phyloP scores from a whole-genome alignment of 164 flowering plant species.

The Aristolochia californica region DNA sequence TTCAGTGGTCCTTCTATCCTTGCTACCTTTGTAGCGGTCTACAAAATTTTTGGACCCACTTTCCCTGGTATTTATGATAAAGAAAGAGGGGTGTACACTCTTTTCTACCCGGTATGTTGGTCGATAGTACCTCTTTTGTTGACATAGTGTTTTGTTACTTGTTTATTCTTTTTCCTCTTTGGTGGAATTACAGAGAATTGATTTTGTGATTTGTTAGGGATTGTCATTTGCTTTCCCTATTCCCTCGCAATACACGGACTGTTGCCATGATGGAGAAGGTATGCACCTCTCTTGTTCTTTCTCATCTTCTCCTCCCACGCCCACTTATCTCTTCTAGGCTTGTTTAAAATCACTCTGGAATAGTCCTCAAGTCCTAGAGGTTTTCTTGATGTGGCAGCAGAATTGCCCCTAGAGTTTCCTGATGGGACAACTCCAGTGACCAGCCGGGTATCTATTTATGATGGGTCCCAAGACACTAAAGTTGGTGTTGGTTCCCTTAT shows the following conservation, averaged over 20 bases:
- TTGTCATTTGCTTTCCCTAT: constrained; percentile 94
- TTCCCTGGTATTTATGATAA: constrained; percentile 91
- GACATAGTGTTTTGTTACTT: neutral
- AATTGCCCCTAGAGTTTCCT: constrained; percentile 88
- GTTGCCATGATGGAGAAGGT: constrained; percentile 88
- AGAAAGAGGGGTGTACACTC: constrained; percentile 81
- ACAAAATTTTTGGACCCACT: constrained; percentile 95
- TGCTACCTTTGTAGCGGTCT: constrained; percentile 95
- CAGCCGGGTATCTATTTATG: constrained; percentile 90
- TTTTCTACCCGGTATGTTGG: constrained; percentile 72
- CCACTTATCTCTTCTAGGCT: neutral
- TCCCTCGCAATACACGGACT: constrained; percentile 73
- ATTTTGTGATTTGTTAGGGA: constrained; percentile 34
- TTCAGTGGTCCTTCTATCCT: constrained; percentile 81
- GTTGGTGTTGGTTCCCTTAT: constrained; percentile 83
- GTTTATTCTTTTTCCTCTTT: neutral
- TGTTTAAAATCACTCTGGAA: neutral
- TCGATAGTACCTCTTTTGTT: neutral
- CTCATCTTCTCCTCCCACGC: too few relatives aligned
- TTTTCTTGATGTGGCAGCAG: constrained; percentile 42
- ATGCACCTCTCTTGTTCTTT: neutral
- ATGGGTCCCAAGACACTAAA: constrained; percentile 63
- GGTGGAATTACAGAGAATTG: neutral
- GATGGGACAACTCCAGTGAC: constrained; percentile 99
- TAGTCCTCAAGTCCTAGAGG: neutral